Base-by-base conservation (phyloP, 176 grass and related monocot species). In the Luzula sylvatica region DNA sequence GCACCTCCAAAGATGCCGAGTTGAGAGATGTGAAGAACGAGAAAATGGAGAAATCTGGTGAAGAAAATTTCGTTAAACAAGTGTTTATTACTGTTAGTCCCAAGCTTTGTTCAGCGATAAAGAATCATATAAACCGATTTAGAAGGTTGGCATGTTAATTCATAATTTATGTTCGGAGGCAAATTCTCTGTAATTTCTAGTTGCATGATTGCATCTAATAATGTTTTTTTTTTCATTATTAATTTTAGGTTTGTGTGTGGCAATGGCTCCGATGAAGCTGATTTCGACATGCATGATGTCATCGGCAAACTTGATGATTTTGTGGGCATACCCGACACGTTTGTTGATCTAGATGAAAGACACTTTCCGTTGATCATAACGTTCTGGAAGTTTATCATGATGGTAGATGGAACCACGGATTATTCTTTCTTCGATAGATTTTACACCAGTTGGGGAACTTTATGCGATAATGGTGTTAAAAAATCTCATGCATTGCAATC, bases 71-170 rank as follows among this genome's bases (percentile, higher is more conserved):
- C 56, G 11, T 88, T 1, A 87, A 72, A 60, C 88, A 95, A 78
- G 53, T 95, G 54, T 87, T 95, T 83, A 66, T 95, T 45, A 95
- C 88, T 46, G 88, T 95, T 32, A 87, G 83, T 56, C 65, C 88
- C 9, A 87, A 87, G 50, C 60, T 95, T 11, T 95, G 88, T 52
- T 95, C 75, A 48, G 88, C 79, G 21, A 80, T 87, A 75, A 83
- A 68, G 35, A 71, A 51, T 55, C 88, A 95, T 11, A 70, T 83
- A 55, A 56, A 13, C 23, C 67, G 66, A 40, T 73, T 95, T 30
- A 69, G 26, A 69, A 84, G 83, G 88, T 83, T 3, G 20, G 50
- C 23, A 7, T 22, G 13, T 28, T 55, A 19, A 3, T 28, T 55
- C 23, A 11, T 15, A 3, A 11, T 25, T 22, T 55, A 12, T 55